Evolutionary conservation across 352 stramenopile species (phyloP).

Genomic region (Phytophthora ohioensis): DNA sequence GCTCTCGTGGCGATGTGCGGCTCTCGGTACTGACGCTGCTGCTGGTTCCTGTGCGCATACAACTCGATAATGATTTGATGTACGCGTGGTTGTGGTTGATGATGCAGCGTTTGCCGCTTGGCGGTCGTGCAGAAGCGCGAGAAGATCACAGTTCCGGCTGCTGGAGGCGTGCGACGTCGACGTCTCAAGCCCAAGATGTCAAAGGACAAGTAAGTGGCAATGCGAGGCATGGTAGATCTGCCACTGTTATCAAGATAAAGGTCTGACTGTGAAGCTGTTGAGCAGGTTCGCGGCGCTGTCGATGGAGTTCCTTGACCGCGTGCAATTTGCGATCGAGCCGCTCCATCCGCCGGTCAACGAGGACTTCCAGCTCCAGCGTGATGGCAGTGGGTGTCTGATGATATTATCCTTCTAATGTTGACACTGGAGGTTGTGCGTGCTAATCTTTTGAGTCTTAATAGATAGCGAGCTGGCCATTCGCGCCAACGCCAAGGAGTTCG

Average conservation of each 20-base stretch:
- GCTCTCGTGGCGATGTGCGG: constrained; percentile 20
- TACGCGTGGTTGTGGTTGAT: constrained; percentile 8
- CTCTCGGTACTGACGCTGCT: constrained; percentile 34
- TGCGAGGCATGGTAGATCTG: neutral
- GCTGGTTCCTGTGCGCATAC: neutral
- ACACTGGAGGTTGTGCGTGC: no score
- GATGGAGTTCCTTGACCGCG: constrained; percentile 68
- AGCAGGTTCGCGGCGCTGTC: constrained; percentile 64
- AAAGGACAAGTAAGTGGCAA: constrained; percentile 56
- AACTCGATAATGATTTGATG: constrained; percentile 1
- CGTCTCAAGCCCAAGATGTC: constrained; percentile 61
- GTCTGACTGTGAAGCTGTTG: constrained; percentile 3
- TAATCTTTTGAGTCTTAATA: constrained; percentile 13
- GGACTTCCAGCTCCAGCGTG: constrained; percentile 59
- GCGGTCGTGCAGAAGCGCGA: constrained; percentile 22
- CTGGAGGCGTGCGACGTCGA: constrained; percentile 29
- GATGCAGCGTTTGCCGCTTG: constrained; percentile 22
- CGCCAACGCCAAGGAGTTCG: constrained; percentile 65
- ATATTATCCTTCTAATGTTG: neutral
- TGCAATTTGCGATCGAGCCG: constrained; percentile 64
- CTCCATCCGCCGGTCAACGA: constrained; percentile 73
- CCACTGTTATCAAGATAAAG: neutral
- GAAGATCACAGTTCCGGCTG: constrained; percentile 55
- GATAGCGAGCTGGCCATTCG: constrained; percentile 57
- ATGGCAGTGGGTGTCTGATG: constrained; percentile 36